Base-by-base conservation (phyloP, 2,329 filamentous ascomycete genomes). In the Calonectria pseudoreteaudii region DNA sequence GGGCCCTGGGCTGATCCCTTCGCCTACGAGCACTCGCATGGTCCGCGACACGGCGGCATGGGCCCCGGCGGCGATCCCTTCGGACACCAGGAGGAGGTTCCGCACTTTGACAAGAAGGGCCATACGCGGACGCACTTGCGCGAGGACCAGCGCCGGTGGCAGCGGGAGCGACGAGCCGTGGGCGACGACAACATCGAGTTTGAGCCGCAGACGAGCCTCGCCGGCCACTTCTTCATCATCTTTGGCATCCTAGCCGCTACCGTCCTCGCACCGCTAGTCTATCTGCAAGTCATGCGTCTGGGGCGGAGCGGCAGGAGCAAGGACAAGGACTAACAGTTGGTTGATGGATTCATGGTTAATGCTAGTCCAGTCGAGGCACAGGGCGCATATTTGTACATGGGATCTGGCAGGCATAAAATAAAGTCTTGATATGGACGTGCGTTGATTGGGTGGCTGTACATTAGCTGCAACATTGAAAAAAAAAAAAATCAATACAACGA, bases 91-190 rank as follows among this genome's bases (percentile, higher is more conserved):
- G 86, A 91, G 70, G 88, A 92, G 41, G 87, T 95, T 38, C 91
- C 92, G 77, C 94, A 98, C 85, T 99, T 98, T 79, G 93, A 98
- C 85, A 90, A 90, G 50, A 87, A 86, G 52, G 88, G 90, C 13
- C 96, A 98, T 84, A 91, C 92, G 79, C 88, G 91, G 75, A 97
- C 95, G 73, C 95, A 98, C 76, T 87, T 90, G 65, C 87, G 89
- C 41, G 88, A 94, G 78, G 90, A 94, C 76, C 83, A 86, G 53
- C 83, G 87, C 8, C 83, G 85, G 26, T 82, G 79, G 78, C 74
- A 78, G 58, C 74, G 86, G 20, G 81, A 81, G 52, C 81, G 80
- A 44, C 78, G 82, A 81, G 89, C 79, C 82, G 88, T 79, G 81
- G 87, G 79, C 14, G 82, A 84, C 34, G 76, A 83, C 71, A 78